These are phyloP conservation scores for Asterochloris erici DNA, from an alignment of 139 green algal genomes.

Conservation along the genomic window DNA sequence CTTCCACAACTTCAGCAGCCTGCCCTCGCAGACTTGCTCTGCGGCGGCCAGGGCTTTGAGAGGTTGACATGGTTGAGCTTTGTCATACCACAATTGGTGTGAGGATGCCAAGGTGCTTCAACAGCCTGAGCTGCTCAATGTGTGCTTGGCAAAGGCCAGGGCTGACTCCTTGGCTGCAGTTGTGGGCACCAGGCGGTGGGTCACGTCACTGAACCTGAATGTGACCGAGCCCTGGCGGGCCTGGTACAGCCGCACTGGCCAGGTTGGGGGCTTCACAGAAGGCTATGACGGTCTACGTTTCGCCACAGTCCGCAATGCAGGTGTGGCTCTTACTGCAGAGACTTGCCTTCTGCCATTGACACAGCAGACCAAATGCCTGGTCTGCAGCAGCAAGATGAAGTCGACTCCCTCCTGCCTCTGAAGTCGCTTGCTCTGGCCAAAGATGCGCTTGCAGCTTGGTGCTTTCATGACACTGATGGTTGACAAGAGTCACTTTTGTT, in stretches of 20 bases:
- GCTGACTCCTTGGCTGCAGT: neutral
- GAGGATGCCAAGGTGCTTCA: neutral
- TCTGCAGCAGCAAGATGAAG: neutral
- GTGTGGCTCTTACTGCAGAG: slow-evolving; percentile 7
- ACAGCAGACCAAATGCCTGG: neutral
- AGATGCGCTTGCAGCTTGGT: neutral
- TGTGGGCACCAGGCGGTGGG: neutral
- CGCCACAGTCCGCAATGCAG: slow-evolving; percentile 64
- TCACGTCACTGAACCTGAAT: neutral
- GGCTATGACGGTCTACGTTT: slow-evolving; percentile 68
- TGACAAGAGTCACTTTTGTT: neutral
- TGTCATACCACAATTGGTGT: neutral
- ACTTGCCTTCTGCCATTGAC: neutral
- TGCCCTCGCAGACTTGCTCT: slow-evolving; percentile 37
- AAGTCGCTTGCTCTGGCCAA: neutral
- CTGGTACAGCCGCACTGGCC: slow-evolving; percentile 15
- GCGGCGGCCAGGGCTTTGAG: neutral
- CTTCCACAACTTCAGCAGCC: slow-evolving; percentile 16
- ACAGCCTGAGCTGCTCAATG: neutral
- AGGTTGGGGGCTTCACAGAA: slow-evolving; percentile 57
- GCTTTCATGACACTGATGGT: neutral
- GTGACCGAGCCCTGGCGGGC: neutral
- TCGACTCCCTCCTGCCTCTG: neutral
- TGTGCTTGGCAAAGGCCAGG: neutral
- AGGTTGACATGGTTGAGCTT: neutral